phyloP scores from a whole-genome alignment of 1,284 basidiomycete genomes.

The Naganishia cerealis region DNA sequence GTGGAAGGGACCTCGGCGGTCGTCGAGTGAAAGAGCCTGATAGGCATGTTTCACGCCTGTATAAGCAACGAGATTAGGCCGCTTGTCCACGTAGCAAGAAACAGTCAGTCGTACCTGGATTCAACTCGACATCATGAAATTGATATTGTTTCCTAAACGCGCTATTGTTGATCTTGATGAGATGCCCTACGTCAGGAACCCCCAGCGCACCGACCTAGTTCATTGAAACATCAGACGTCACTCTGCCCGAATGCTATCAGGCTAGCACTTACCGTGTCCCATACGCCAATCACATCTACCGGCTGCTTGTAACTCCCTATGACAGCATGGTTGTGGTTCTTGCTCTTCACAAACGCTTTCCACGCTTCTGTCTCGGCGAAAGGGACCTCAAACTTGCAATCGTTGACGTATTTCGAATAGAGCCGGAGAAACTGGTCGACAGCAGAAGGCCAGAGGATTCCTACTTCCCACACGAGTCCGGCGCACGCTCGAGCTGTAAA shows the following conservation, averaged over 20 bases:
- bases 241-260: too few species aligned
- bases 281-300: conserved; percentile 28
- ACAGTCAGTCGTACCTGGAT: conserved; percentile 5
- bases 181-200: conserved; percentile 25
- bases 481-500: conserved; percentile 54
- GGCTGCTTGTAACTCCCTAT: conserved; percentile 3
- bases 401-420: conserved; percentile 19
- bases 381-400: background rate
- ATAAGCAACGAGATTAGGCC: conserved; percentile 11
- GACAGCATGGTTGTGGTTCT: background rate
- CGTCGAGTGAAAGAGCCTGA: conserved; percentile 50
- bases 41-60: conserved; percentile 43
- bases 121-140: conserved; percentile 31
- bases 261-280: conserved; percentile 8
- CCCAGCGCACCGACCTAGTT: conserved; percentile 16
- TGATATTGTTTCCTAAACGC: conserved; percentile 10
- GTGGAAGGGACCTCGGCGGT: conserved; percentile 39
- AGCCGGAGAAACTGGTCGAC: conserved; percentile 10
- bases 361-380: conserved; percentile 21
- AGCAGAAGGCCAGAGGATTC: conserved; percentile 27
- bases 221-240: too few species aligned
- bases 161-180: conserved; percentile 20
- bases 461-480: conserved; percentile 46
- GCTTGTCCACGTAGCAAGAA: conserved; percentile 35
- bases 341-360: conserved; percentile 9